These are phyloP conservation scores for Ustilago vetiveriae DNA, from an alignment of 1,284 basidiomycete genomes.

Conservation along the genomic window DNA sequence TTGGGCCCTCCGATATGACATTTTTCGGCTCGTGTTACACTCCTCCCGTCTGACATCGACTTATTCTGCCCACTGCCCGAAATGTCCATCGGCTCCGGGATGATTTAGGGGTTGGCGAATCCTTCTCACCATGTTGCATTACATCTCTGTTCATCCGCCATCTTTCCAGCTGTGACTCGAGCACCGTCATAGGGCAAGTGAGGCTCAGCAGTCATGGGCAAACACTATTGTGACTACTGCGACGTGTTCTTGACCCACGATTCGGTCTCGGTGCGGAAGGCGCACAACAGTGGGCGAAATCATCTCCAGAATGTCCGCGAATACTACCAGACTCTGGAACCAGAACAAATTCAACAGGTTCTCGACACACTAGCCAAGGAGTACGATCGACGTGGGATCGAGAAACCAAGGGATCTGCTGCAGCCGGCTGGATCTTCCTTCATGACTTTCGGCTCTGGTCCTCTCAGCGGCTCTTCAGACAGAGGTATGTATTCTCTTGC, in stretches of 20 bases:
- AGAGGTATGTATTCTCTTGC: slow-evolving; percentile 17
- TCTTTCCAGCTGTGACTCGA: neutral
- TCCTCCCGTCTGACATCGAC: too few relatives aligned
- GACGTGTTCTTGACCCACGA: slow-evolving; percentile 66
- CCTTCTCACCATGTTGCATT: slow-evolving; percentile 1
- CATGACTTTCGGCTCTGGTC: slow-evolving; percentile 52
- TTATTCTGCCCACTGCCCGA: too few relatives aligned
- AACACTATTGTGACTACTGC: slow-evolving; percentile 66
- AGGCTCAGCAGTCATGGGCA: slow-evolving; percentile 46
- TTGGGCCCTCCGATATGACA: too few relatives aligned
- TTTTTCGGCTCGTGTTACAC: too few relatives aligned
- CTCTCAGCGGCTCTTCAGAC: slow-evolving; percentile 40
- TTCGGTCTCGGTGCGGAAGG: slow-evolving; percentile 79
- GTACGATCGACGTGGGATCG: slow-evolving; percentile 73
- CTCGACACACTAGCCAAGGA: slow-evolving; percentile 93
- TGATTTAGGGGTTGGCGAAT: too few relatives aligned
- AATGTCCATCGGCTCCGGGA: neutral
- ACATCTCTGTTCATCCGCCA: too few relatives aligned
- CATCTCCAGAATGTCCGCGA: slow-evolving; percentile 95
- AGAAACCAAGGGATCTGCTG: slow-evolving; percentile 51
- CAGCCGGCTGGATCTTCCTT: slow-evolving; percentile 42
- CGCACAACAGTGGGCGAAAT: slow-evolving; percentile 96
- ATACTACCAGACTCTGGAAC: slow-evolving; percentile 93
- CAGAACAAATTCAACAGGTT: slow-evolving; percentile 93
- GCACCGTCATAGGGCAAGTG: neutral